Percentiles rank a stretch among this genome's conserved stretches.
Evolutionary conservation across 108 stramenopile species (phyloP).

Genomic region (Nitzschia sp.): DNA sequence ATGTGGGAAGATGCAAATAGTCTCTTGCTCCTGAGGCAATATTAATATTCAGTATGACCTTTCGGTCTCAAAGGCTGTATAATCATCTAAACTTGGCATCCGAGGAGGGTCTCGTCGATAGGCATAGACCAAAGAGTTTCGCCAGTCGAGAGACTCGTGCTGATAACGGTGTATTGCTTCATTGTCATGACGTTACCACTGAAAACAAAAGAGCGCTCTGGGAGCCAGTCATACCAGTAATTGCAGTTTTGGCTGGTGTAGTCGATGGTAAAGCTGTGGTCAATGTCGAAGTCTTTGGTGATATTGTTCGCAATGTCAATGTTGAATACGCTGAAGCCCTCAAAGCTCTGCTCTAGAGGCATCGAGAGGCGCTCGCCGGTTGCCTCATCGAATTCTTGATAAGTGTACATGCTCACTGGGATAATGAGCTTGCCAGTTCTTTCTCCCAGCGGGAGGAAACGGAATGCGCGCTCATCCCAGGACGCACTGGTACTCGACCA

Average conservation of each 20-base stretch:
- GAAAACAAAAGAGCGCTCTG: constrained; percentile 46
- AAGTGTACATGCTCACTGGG: constrained; percentile 29
- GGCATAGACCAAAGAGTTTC: background rate
- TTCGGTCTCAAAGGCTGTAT: too few relatives aligned
- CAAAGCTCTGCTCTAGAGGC: constrained; percentile 23
- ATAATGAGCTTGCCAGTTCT: constrained; percentile 43
- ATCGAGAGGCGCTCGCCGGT: background rate
- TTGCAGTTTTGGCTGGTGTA: constrained; percentile 13
- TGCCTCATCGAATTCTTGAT: background rate
- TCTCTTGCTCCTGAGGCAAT: too few relatives aligned
- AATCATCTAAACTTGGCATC: too few relatives aligned
- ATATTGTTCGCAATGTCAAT: constrained; percentile 36
- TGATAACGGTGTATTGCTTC: constrained; percentile 33
- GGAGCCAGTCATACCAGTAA: constrained; percentile 26
- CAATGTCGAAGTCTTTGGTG: constrained; percentile 27
- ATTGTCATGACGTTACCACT: constrained; percentile 47
- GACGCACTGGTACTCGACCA: constrained; percentile 35
- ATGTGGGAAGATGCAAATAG: too few relatives aligned
- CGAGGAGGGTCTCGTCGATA: background rate
- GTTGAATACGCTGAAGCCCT: constrained; percentile 51
- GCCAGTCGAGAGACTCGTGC: constrained; percentile 33
- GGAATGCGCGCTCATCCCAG: constrained; percentile 51
- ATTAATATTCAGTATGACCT: too few relatives aligned
- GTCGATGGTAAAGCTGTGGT: constrained; percentile 21
- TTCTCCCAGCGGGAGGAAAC: constrained; percentile 28